Percentiles rank a stretch among this genome's conserved stretches.
Conservation (phyloP, 768 basidiomycete genomes). For the Filobasidium floriforme region DNA sequence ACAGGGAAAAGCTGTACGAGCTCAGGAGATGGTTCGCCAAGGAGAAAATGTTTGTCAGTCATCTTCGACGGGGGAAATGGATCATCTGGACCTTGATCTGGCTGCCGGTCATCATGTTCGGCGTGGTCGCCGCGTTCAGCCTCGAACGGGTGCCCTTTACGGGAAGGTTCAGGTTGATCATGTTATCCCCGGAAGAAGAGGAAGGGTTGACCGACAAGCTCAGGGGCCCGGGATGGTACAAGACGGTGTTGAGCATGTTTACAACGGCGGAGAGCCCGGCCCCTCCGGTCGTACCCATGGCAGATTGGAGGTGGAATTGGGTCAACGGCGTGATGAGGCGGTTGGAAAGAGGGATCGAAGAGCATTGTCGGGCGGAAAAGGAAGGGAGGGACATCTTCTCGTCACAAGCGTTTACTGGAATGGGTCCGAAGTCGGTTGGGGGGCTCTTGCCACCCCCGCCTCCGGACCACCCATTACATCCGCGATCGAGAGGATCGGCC, state of each 20-base stretch:
- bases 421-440: not conserved
- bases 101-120: slow-evolving; percentile 33
- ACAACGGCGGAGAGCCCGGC: slow-evolving; percentile 53
- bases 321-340: slow-evolving; percentile 67
- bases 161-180: slow-evolving; percentile 64
- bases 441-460: slow-evolving; percentile 67
- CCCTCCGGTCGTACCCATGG: slow-evolving; percentile 58
- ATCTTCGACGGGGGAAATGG: slow-evolving; percentile 21
- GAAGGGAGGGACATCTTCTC: slow-evolving; percentile 32
- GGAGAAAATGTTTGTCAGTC: slow-evolving; percentile 26
- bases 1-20: slow-evolving; percentile 26
- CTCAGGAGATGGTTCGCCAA: slow-evolving; percentile 31
- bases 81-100: slow-evolving; percentile 27
- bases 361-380: slow-evolving; percentile 37
- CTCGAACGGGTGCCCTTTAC: slow-evolving; percentile 41
- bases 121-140: slow-evolving; percentile 30
- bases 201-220: slow-evolving; percentile 77
- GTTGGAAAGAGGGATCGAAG: slow-evolving; percentile 67
- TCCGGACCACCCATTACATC: slow-evolving; percentile 69
- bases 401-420: not conserved
- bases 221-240: slow-evolving; percentile 77
- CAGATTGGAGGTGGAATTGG: slow-evolving; percentile 88
- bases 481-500: slow-evolving; percentile 70
- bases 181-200: slow-evolving; percentile 87
- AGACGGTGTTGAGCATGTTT: slow-evolving; percentile 71